phyloP scores from a whole-genome alignment of 1,139 yeast genomes.

The Hansenula lynferdii region DNA sequence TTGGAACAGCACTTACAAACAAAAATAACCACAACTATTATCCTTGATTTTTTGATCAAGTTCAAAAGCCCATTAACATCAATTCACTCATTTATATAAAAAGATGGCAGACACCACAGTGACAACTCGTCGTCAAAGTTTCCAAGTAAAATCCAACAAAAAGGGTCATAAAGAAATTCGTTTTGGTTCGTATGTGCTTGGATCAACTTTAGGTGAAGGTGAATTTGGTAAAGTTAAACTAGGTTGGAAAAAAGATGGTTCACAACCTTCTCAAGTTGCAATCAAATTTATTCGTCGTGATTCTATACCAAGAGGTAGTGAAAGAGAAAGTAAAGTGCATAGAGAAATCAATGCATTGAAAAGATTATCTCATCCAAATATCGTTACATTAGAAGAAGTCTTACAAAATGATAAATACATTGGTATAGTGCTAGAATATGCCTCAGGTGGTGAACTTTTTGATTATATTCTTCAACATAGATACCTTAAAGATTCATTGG shows the following conservation, averaged over 20 bases:
- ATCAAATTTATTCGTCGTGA: constrained; percentile 88
- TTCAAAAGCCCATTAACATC: too few species aligned
- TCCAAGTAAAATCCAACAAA: constrained; percentile 8
- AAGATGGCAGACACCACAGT: constrained; percentile 11
- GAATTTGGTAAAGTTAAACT: constrained; percentile 96
- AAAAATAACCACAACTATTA: too few species aligned
- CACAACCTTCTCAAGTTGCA: constrained; percentile 82
- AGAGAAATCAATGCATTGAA: constrained; percentile 91
- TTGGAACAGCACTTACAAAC: too few species aligned
- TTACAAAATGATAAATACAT: constrained; percentile 91
- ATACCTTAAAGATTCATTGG: constrained; percentile 78
- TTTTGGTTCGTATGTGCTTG: constrained; percentile 84
- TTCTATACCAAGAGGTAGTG: constrained; percentile 76
- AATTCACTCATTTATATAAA: too few species aligned
- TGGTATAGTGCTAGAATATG: constrained; percentile 94
- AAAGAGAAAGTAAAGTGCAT: constrained; percentile 82
- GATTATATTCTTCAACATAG: constrained; percentile 88
- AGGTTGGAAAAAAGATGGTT: constrained; percentile 91
- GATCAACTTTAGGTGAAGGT: constrained; percentile 96
- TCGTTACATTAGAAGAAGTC: constrained; percentile 87
- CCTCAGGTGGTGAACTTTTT: constrained; percentile 95
- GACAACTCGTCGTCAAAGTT: constrained; percentile 21
- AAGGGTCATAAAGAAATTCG: constrained; percentile 37
- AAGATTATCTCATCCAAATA: constrained; percentile 86
- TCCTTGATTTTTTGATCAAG: too few species aligned